Conservation (phyloP, 441 rosid genomes). For the Viola pubescens region DNA sequence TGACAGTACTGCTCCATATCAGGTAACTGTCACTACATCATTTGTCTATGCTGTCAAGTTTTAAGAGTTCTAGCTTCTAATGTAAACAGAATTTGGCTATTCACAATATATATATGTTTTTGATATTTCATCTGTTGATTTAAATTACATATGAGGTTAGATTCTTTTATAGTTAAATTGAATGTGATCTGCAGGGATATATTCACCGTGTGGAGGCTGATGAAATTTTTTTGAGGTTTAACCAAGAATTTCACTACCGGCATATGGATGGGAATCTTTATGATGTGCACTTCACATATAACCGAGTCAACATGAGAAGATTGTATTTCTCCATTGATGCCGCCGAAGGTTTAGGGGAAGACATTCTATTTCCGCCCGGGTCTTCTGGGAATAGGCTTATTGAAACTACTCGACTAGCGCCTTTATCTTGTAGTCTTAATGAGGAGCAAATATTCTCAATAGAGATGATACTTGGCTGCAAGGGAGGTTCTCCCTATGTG, state of each 20-base stretch:
- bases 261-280: constrained; percentile 31
- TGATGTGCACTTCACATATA: constrained; percentile 33
- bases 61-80: neutral
- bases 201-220: constrained; percentile 51
- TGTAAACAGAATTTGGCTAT: no score
- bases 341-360: constrained; percentile 28
- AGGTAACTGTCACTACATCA: constrained; percentile 22
- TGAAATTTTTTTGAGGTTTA: constrained; percentile 44
- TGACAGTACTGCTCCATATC: constrained; percentile 11
- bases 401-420: constrained; percentile 23
- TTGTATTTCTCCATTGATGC: constrained; percentile 52
- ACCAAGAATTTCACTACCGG: constrained; percentile 24
- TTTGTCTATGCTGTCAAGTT: neutral
- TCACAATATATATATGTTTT: no score
- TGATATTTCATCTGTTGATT: no score
- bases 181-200: constrained; percentile 37
- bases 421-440: constrained; percentile 33
- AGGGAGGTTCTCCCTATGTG: constrained; percentile 55
- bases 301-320: constrained; percentile 43
- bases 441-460: constrained; percentile 47
- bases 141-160: neutral
- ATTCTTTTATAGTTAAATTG: constrained; percentile 6
- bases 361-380: constrained; percentile 42
- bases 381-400: constrained; percentile 20
- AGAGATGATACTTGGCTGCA: constrained; percentile 46